Base-by-base conservation (phyloP, 805 yeast genomes). In the Debaryomyces prosopidis region DNA sequence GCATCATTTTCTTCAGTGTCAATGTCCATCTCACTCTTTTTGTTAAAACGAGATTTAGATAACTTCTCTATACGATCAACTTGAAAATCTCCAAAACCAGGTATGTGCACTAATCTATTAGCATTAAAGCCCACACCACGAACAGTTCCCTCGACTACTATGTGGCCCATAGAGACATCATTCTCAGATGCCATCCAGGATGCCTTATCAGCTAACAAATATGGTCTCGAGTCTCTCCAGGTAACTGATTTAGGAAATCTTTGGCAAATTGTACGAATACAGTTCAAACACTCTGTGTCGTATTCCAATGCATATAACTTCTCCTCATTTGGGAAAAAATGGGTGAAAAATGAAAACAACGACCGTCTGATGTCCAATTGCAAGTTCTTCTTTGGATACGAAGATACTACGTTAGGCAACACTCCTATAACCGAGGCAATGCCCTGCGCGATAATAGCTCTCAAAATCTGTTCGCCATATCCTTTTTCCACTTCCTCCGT, bases 181-280 rank as follows among this genome's bases (percentile, higher is more conserved):
- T 52, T 46, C 4, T 66, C 57, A 14, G 68, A 62, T 9, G 33
- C 16, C 16, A 30, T 14, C 73, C 79, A 79, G 17, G 62, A 53
- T 0, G 87, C 73, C 3, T 66, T 58, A 53, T 90, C 95, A 1
- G 95, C 91, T 8, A 94, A 76, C 43, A 94, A 43, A 68, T 90
- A 94, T 6, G 96, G 92, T 60, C 99, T 76, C n/a, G 83, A 69
- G 55, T 92, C 97, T 68, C 98, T 84, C 98, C 99, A 94, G 18
- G 80, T 80, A 39, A 95, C 74, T 1, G 88, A 81, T 59, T 83
- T 84, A 20, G 99, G 99, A 56, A 84, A 80, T 66, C 84, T 87
- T 58, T 92, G 97, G 59, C 96, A 87, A 19, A 94, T 57, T 3
- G 75, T 72, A 63, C 99, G 80, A 35, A 87, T 73, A 36, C 88